Base-by-base conservation (phyloP, 176 grass and related monocot species). In the Ensete ventricosum region DNA sequence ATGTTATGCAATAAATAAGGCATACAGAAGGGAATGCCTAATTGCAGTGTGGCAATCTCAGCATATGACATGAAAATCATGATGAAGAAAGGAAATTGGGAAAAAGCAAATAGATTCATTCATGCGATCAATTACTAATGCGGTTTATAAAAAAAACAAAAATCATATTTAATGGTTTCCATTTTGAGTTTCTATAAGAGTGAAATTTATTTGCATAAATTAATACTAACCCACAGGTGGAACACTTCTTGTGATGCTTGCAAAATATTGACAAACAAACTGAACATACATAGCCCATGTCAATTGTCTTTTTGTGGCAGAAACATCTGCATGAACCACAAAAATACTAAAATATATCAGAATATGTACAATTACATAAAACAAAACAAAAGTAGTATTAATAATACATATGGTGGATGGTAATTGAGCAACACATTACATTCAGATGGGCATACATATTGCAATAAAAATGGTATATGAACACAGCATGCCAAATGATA, bases 231-330 rank as follows among this genome's bases (percentile, higher is more conserved):
- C 94, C 90, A 78, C 94, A 98, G 54, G 94, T 98, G 9, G 94
- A 91, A 84, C 94, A 93, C 60, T 89, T 98, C 84, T 89, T 98
- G 81, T 93, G 94, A 58, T 93, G 85, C 84, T 91, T 93, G 90
- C 94, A 98, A 80, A 91, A 98, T 85, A 98, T 98, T 72, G 94
- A 98, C 73, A 98, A 82, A 77, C 94, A 98, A 82, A 98, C 88
- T 75, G 90, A 98, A 79, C 94, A 98, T 20, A 98, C 94, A 62
- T 89, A 97, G 72, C 94, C 94, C 87, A 89, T 88, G 85, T 97
- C 90, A 71, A 97, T 97, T 29, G 90, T 97, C 84, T 91, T 93
- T 81, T 97, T 97, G 74, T 97, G 90, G 77, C 94, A 97, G 85
- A 97, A 97, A 83, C 94, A 97, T 62, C 94, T 96, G 73, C 43